phyloP scores from a whole-genome alignment of 2,329 filamentous ascomycete species.

The Cercospora citrullina region DNA sequence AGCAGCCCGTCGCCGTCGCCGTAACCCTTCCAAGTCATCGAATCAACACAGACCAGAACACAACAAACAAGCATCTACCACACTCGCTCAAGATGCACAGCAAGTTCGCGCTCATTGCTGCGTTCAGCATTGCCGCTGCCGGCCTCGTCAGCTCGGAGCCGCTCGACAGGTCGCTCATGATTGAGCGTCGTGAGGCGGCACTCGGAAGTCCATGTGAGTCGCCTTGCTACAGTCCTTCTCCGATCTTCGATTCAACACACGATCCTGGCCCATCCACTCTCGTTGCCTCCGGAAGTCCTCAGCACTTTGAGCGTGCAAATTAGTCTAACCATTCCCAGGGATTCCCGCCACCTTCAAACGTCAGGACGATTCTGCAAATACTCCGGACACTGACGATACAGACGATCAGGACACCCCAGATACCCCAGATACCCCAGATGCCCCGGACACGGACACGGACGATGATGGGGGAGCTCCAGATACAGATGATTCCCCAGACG shows the following conservation, averaged over 20 bases:
- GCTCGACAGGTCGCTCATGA: conserved; percentile 3
- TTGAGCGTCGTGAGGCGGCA: neutral
- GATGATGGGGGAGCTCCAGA: neutral
- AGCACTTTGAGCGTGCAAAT: neutral
- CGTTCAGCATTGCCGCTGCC: conserved; percentile 9
- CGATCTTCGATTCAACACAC: neutral
- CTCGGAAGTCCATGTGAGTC: neutral
- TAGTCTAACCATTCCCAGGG: neutral
- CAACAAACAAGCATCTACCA: neutral
- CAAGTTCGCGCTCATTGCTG: conserved; percentile 7
- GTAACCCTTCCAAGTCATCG: neutral
- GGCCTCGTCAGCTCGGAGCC: conserved; percentile 4
- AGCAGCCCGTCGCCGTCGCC: neutral
- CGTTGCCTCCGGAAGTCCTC: neutral
- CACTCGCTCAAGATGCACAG: conserved; percentile 9
- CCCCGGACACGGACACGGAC: neutral
- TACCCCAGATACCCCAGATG: neutral
- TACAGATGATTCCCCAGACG: neutral
- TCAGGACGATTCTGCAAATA: neutral
- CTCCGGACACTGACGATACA: neutral
- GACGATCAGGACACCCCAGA: neutral
- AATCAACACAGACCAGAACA: neutral
- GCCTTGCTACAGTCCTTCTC: neutral
- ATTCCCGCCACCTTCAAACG: neutral
- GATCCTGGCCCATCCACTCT: neutral